Evolutionary conservation across 139 green algal species (phyloP).

Genomic region (Zygnema cylindricum): DNA sequence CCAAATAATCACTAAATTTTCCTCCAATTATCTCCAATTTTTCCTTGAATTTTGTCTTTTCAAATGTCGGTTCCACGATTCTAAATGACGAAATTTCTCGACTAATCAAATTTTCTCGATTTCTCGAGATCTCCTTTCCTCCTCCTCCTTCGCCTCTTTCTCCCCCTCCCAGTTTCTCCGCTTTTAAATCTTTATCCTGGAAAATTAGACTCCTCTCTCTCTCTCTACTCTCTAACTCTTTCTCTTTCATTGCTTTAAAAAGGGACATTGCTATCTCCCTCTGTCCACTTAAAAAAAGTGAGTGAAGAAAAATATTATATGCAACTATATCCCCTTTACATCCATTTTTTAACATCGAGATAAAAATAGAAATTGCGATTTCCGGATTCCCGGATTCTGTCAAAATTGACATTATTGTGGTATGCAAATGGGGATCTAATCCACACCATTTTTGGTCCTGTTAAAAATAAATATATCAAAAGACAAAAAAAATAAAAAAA

Average conservation of each 20-base stretch:
- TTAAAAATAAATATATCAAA: not conserved
- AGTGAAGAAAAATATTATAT: constrained; percentile 5
- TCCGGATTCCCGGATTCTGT: not conserved
- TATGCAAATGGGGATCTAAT: not conserved
- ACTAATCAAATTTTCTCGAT: not conserved
- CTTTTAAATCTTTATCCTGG: not conserved
- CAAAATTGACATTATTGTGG: constrained; percentile 1
- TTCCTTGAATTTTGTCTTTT: not conserved
- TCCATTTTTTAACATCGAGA: not conserved
- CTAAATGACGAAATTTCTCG: not conserved
- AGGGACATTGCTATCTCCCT: not conserved
- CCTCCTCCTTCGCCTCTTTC: too few relatives aligned
- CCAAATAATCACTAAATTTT: too few relatives aligned
- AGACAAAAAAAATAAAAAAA: not conserved
- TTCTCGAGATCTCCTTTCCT: too few relatives aligned
- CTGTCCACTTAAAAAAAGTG: not conserved
- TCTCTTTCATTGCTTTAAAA: constrained; percentile 20
- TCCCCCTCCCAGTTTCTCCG: not conserved
- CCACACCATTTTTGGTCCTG: not conserved
- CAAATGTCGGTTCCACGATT: not conserved
- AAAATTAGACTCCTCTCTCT: not conserved
- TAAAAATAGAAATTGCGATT: not conserved
- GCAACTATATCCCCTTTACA: not conserved
- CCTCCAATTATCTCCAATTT: not conserved
- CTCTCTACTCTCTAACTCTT: not conserved